phyloP scores from a whole-genome alignment of 176 grass and related monocot genomes.

The Musa beccarii region DNA sequence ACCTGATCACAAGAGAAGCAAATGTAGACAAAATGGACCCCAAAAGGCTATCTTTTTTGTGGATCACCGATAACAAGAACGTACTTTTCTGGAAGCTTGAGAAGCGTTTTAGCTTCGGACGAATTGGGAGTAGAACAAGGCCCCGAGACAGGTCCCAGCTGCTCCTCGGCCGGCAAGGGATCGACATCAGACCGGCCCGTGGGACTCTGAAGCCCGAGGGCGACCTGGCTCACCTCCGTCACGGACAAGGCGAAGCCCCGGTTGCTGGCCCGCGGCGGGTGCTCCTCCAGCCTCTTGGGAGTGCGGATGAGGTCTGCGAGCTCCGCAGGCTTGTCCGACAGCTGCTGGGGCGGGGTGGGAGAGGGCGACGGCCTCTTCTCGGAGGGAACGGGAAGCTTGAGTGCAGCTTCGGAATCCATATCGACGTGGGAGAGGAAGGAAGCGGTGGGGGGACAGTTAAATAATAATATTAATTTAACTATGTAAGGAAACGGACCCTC shows the following conservation, averaged over 20 bases:
- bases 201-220: conserved; percentile 30
- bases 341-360: background rate
- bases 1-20: conserved; percentile 26
- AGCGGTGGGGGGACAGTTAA: too few relatives aligned
- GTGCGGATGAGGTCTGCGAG: conserved; percentile 26
- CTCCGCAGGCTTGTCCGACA: background rate
- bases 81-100: conserved; percentile 74
- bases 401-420: background rate
- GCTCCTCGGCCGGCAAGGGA: conserved; percentile 31
- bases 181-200: conserved; percentile 18
- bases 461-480: too few relatives aligned
- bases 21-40: background rate
- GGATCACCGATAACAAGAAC: background rate
- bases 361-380: background rate
- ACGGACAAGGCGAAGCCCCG: conserved; percentile 50
- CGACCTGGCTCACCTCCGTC: conserved; percentile 38
- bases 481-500: too few relatives aligned
- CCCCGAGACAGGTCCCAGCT: conserved; percentile 24
- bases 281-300: conserved; percentile 36
- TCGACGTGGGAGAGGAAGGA: too few relatives aligned
- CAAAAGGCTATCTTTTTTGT: too few relatives aligned
- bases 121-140: background rate
- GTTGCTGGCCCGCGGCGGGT: conserved; percentile 12
- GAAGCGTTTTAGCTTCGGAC: conserved; percentile 23
- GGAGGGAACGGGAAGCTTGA: background rate